A percentile compares a stretch with the other conserved stretches of the same genome.
These are phyloP conservation scores for Syzygium malaccense DNA, from an alignment of 441 rosid genomes.

Conservation along the genomic window DNA sequence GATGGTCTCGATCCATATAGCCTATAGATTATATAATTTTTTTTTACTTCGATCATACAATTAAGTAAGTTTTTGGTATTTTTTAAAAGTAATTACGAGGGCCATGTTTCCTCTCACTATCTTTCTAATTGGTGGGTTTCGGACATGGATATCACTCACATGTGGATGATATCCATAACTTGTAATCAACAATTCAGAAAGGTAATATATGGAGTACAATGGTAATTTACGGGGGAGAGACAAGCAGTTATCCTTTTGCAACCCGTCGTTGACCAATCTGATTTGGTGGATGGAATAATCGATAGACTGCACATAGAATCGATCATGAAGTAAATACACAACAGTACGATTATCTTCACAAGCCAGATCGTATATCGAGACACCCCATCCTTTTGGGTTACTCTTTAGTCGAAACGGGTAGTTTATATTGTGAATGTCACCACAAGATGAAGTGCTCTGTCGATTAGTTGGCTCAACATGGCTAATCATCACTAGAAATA, in stretches of 20 bases:
- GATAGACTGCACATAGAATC: neutral
- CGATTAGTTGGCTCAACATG: too few species aligned
- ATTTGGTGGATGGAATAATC: neutral
- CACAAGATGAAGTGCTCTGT: fast-evolving
- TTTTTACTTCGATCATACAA: neutral
- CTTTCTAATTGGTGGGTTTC: neutral
- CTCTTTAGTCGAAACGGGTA: fast-evolving
- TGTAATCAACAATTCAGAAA: too few species aligned
- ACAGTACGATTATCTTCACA: neutral
- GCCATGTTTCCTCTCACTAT: neutral
- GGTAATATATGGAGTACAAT: too few species aligned
- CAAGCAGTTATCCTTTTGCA: neutral
- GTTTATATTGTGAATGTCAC: neutral
- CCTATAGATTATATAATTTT: neutral
- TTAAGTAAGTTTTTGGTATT: neutral
- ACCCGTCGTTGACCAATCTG: fast-evolving
- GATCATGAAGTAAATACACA: fast-evolving
- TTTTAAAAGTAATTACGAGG: too few species aligned
- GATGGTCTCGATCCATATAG: neutral
- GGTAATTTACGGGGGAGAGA: too few species aligned
- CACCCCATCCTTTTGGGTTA: fast-evolving
- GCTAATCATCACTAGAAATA: too few species aligned
- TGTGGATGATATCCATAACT: neutral
- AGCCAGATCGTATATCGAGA: too few species aligned
- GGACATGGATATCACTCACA: fast-evolving